Conservation (phyloP, 2,329 filamentous ascomycete species). For the Orbilia ellipsospora region DNA sequence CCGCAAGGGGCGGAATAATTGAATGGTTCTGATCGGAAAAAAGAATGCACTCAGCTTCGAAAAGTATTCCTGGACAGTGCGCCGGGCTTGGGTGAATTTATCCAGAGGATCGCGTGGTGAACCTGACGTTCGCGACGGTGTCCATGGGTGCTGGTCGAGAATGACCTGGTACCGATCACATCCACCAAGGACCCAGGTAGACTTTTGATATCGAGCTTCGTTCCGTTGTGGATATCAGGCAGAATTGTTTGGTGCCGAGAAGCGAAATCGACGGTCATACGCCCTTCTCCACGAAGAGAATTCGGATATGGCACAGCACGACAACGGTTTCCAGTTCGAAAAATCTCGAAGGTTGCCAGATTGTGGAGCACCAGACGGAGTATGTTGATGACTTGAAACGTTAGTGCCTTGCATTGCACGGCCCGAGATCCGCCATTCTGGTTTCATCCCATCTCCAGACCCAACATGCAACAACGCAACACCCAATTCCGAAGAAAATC, state of each 20-base stretch:
- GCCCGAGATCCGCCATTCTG: conserved; percentile 40
- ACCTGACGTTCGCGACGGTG: background rate
- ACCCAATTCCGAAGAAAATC: background rate
- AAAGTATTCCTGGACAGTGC: conserved; percentile 14
- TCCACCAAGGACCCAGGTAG: conserved; percentile 26
- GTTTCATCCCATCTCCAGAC: conserved; percentile 36
- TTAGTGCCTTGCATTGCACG: conserved; percentile 29
- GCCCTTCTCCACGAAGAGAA: no score
- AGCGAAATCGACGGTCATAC: background rate
- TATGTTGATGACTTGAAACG: conserved; percentile 28
- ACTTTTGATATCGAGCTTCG: conserved; percentile 1
- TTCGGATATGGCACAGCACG: no score
- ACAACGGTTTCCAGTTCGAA: no score
- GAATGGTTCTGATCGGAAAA: conserved; percentile 15
- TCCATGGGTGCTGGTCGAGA: conserved; percentile 20
- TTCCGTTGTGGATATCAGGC: conserved; percentile 21
- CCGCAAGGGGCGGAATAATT: conserved; percentile 15
- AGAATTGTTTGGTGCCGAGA: conserved; percentile 10
- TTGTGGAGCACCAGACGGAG: background rate
- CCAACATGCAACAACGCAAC: conserved; percentile 26
- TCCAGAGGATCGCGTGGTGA: conserved; percentile 40
- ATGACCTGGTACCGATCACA: conserved; percentile 38
- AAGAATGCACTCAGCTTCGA: conserved; percentile 36
- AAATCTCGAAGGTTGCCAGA: no score
- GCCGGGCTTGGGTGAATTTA: conserved; percentile 37